Conservation (phyloP, 208 protist genomes). For the Leishmania gerbilli region DNA sequence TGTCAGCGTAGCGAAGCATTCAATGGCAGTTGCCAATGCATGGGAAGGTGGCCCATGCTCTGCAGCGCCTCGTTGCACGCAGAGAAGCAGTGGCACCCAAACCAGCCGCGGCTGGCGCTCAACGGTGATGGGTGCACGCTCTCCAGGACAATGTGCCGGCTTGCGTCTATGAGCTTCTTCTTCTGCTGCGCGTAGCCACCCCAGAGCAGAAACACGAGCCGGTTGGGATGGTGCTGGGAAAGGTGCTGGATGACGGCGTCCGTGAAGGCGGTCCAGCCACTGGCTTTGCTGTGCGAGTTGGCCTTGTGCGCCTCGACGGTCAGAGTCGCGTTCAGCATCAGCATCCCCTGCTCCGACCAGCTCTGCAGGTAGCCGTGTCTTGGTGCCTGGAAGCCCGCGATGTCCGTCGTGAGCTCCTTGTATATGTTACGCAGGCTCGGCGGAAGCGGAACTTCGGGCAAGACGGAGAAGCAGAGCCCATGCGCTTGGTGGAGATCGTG, state of each 20-base stretch:
- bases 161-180: slow-evolving; percentile 74
- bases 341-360: slow-evolving; percentile 97
- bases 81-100: slow-evolving; percentile 83
- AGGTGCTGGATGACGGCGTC: slow-evolving; percentile 92
- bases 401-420: slow-evolving; percentile 93
- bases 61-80: slow-evolving; percentile 79
- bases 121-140: slow-evolving; percentile 89
- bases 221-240: slow-evolving; percentile 53
- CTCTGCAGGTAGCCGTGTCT: slow-evolving; percentile 93
- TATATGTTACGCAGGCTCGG: slow-evolving; percentile 96
- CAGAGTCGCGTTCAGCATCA: slow-evolving; percentile 97
- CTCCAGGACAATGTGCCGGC: slow-evolving; percentile 89
- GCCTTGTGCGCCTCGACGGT: slow-evolving; percentile 93
- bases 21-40: slow-evolving; percentile 81
- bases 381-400: slow-evolving; percentile 81
- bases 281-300: slow-evolving; percentile 92
- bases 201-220: slow-evolving; percentile 96
- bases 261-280: slow-evolving; percentile 96
- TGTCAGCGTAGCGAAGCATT: slow-evolving; percentile 6
- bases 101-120: slow-evolving; percentile 69
- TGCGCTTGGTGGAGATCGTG: slow-evolving; percentile 95
- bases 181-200: slow-evolving; percentile 95
- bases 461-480: slow-evolving; percentile 97
- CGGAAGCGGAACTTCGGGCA: slow-evolving; percentile 82
- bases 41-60: slow-evolving; percentile 63